Percentiles rank a stretch among this genome's conserved stretches.
These are phyloP conservation scores for Torulaspora gathmanii DNA, from an alignment of 805 yeast genomes.

Conservation along the genomic window DNA sequence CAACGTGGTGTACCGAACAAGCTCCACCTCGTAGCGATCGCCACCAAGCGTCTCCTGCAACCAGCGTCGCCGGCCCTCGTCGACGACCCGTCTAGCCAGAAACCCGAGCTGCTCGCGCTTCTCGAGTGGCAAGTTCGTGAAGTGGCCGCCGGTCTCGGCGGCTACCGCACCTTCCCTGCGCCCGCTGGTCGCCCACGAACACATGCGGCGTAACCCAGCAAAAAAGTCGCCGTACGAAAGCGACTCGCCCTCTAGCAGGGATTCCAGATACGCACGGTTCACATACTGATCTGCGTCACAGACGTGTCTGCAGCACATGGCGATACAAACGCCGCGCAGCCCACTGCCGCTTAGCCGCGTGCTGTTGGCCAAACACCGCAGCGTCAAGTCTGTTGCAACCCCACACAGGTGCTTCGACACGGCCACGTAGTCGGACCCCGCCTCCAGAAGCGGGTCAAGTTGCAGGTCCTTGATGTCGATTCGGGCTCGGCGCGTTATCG, in stretches of 20 bases:
- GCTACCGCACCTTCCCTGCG: slow-evolving; percentile 39
- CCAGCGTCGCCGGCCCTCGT: slow-evolving; percentile 52
- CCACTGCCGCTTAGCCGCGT: slow-evolving; percentile 15
- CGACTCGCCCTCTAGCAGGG: slow-evolving; percentile 37
- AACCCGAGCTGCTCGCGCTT: slow-evolving; percentile 61
- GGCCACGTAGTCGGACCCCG: slow-evolving; percentile 40
- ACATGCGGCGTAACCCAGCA: slow-evolving; percentile 52
- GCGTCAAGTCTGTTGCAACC: slow-evolving; percentile 84
- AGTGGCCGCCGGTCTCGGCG: slow-evolving; percentile 39
- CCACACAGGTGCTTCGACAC: slow-evolving; percentile 91
- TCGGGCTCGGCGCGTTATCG: slow-evolving; percentile 31
- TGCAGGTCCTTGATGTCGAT: slow-evolving; percentile 77
- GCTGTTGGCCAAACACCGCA: slow-evolving; percentile 53
- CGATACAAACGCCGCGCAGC: slow-evolving; percentile 63
- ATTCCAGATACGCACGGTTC: slow-evolving; percentile 24
- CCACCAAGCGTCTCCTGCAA: slow-evolving; percentile 41
- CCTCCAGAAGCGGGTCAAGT: slow-evolving; percentile 43
- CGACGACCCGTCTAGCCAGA: slow-evolving; percentile 66
- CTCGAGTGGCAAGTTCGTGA: slow-evolving; percentile 41
- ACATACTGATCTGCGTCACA: slow-evolving; percentile 52
- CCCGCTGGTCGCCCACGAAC: slow-evolving; percentile 90
- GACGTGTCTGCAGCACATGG: slow-evolving; percentile 90
- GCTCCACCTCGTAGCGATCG: slow-evolving; percentile 41
- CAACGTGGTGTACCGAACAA: slow-evolving; percentile 55
- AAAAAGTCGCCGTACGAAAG: slow-evolving; percentile 37